A percentile compares a stretch with the other conserved stretches of the same genome.
Conservation (phyloP, 2,329 filamentous ascomycete genomes). For the Bipolaris sorokiniana region DNA sequence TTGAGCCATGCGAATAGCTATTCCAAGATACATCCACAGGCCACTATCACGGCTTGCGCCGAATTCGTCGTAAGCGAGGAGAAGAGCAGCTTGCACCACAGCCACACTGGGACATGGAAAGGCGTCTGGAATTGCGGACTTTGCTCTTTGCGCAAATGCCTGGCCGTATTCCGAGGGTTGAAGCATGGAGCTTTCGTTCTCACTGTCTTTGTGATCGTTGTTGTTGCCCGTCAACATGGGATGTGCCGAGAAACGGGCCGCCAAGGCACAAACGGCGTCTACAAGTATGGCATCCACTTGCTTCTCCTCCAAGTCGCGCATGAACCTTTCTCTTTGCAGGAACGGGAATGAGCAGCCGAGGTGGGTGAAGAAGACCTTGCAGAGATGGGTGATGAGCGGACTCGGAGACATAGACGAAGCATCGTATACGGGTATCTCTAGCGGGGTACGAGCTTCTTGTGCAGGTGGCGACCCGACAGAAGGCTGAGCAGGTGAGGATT, state of each 20-base stretch:
- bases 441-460: constrained; percentile 51
- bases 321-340: constrained; percentile 72
- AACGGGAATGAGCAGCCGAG: constrained; percentile 89
- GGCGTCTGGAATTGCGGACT: constrained; percentile 80
- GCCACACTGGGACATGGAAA: constrained; percentile 83
- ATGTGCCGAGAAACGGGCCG: constrained; percentile 76
- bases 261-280: constrained; percentile 81
- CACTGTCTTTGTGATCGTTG: constrained; percentile 52
- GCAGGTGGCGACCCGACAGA: constrained; percentile 37
- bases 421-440: constrained; percentile 73
- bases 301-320: constrained; percentile 79
- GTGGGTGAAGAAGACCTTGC: constrained; percentile 80
- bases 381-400: constrained; percentile 75
- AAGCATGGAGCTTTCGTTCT: constrained; percentile 27
- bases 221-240: constrained; percentile 59
- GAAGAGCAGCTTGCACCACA: constrained; percentile 80
- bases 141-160: constrained; percentile 80
- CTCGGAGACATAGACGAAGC: constrained; percentile 74
- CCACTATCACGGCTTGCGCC: constrained; percentile 87
- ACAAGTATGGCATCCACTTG: constrained; percentile 83
- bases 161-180: constrained; percentile 72
- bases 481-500: constrained; percentile 45
- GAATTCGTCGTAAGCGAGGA: constrained; percentile 89
- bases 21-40: constrained; percentile 90
- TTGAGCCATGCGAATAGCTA: constrained; percentile 82